Evolutionary conservation across 495 filamentous ascomycete species (phyloP), one percentile per base, ranked within the genome.

Genomic region (Podospora sp.): DNA sequence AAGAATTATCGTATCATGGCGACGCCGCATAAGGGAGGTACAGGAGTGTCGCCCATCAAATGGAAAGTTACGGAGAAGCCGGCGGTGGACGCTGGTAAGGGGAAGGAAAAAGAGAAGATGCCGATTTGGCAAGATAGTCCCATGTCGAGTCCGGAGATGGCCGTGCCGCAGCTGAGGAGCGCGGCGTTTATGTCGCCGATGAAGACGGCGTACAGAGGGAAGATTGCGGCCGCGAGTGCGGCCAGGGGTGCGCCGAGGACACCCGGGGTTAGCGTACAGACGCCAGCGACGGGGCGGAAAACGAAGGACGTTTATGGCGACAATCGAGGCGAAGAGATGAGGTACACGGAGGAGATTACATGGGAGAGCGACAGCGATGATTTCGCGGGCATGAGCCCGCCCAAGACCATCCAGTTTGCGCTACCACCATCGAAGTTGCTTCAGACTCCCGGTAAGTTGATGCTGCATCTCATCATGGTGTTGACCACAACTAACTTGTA

Each of bases 401-500:
- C 95, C 0, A 97, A 97, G 80, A 99, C 95, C 26, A 97, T 99
- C 76, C 93, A 97, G 73, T 99, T 99, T 74, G 90, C 92, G 71
- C 82, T 99, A 65, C 94, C 94, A 64, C 91, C 92, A 72, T 91
- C 89, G 58, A 88, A 91, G 68, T 77, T 99, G 35, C 78, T 99
- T 80, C 93, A 95, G 71, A 99, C 95, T 25, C 95, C 95, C 65
- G 93, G 93, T 92, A 82, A 72, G 86, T 82, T 29, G 12, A 20
- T 1, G 33, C 7, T 33, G 16, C 16, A 25, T 62, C 26, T 0
- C 16, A 16, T 26, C 14, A 7, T 9, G 1, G 14, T 55, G 7
- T 26, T 59, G 9, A 59, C 46, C 20, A 16, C 22, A 40, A 46
- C 24, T 62, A 26, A 26, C 33, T 6, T 16, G 9, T 36, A 0